Base-by-base conservation (phyloP, 148 eudicot species). In the Arctostaphylos glauca region DNA sequence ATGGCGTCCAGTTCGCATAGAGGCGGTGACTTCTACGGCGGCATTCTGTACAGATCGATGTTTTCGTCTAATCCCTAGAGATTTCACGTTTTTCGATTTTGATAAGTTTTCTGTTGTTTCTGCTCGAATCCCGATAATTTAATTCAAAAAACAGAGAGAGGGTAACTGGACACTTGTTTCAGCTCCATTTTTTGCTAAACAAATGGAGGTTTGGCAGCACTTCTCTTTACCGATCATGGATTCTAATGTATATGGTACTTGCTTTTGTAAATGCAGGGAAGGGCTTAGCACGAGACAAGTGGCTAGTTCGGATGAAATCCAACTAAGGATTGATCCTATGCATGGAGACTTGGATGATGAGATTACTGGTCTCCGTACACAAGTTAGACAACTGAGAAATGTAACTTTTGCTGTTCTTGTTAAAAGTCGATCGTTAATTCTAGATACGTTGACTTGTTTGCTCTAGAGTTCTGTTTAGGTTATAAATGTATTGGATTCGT, bases 251-350 rank as follows among this genome's bases (percentile, higher is more conserved):
- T n/a, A 31, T 31, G 38, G 0, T 79, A 12, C 46, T 41, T 49
- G 64, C 7, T 12, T 46, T 81, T 86, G n/a, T 52, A 70, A 74
- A 4, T 76, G 58, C 85, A 93, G 94, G 41, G 92, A 93, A 77
- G 97, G 98, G 76, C 86, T 94, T 77, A 92, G 93, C 86, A 93
- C 93, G 54, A 84, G 98, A 71, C 88, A 85, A 41, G 90, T 81
- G 71, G 89, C 89, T 38, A 77, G 79, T 78, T 84, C 95, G 0
- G 91, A 92, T 84, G 95, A 94, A 82, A 85, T 94, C 66, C 98
- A 94, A 81, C 83, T 94, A 77, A 82, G 91, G 71, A 93, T 93
- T 72, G 97, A 93, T 90, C 95, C 96, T 2, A 88, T 93, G 89
- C 94, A 91, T 43, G 96, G 86, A 0, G 98, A 94, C 79, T 82